Percentiles rank a stretch among this genome's conserved stretches.
Evolutionary conservation across 768 basidiomycete species (phyloP).

Genomic region (Strobilomyces echinocephalus): DNA sequence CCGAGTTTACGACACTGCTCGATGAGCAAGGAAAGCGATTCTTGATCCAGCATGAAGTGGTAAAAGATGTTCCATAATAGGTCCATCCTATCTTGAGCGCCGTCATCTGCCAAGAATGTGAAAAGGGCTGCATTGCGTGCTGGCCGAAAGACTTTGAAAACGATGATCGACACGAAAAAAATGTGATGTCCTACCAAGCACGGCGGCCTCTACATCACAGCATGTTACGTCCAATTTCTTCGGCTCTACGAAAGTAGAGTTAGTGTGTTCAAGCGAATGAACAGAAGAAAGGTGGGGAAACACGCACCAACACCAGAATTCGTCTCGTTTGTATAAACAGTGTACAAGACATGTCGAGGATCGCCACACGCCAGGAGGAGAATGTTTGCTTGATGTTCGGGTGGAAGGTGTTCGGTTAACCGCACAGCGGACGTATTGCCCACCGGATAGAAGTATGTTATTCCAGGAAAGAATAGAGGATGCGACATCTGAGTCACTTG

Average conservation of each 20-base stretch:
- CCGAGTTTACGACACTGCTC: conserved; percentile 26
- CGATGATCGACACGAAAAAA: background rate
- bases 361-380: conserved; percentile 57
- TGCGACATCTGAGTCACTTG: conserved; percentile 18
- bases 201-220: conserved; percentile 28
- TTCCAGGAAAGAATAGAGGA: conserved; percentile 21
- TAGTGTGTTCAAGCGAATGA: background rate
- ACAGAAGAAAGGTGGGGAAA: no score
- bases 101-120: conserved; percentile 22
- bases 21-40: conserved; percentile 22
- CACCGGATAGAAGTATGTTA: conserved; percentile 51
- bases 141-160: conserved; percentile 1
- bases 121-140: conserved; percentile 29
- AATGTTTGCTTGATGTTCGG: conserved; percentile 44
- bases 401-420: conserved; percentile 44
- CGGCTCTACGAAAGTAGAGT: conserved; percentile 10
- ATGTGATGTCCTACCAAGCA: conserved; percentile 19
- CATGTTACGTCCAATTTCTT: conserved; percentile 29
- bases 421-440: conserved; percentile 55
- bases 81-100: conserved; percentile 11
- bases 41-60: conserved; percentile 25
- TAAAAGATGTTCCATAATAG: conserved; percentile 31
- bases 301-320: conserved; percentile 8
- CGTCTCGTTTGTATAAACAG: conserved; percentile 28
- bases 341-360: conserved; percentile 50